These are phyloP conservation scores for Trebouxia sp. DNA, from an alignment of 139 green algal genomes.

Conservation along the genomic window DNA sequence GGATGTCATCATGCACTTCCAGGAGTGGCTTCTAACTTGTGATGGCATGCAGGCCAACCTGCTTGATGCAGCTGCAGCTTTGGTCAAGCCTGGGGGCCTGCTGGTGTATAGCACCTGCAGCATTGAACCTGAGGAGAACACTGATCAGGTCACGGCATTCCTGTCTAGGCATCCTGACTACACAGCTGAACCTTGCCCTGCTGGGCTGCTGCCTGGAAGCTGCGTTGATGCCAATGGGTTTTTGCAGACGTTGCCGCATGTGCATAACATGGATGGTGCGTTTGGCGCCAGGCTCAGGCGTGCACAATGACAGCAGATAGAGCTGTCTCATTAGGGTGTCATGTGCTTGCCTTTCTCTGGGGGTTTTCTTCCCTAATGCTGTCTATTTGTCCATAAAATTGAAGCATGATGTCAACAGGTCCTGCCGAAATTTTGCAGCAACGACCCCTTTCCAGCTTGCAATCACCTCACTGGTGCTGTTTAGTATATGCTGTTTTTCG, in stretches of 20 bases:
- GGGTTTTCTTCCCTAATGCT: too few species aligned
- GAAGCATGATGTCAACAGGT: too few species aligned
- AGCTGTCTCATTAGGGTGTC: too few species aligned
- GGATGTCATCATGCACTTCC: too few species aligned
- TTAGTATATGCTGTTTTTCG: too few species aligned
- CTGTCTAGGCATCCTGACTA: slow-evolving; percentile 45
- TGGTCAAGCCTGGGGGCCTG: slow-evolving; percentile 79
- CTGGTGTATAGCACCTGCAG: slow-evolving; percentile 92
- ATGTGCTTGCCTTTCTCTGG: too few species aligned
- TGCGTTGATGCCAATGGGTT: slow-evolving; percentile 57
- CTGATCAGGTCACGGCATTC: slow-evolving; percentile 49
- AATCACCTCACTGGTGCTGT: too few species aligned
- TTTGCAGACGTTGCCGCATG: slow-evolving; percentile 76
- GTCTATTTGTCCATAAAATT: too few species aligned
- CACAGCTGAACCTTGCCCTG: slow-evolving; percentile 25
- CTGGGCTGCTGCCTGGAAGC: not conserved
- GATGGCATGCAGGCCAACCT: slow-evolving; percentile 61
- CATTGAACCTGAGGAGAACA: slow-evolving; percentile 71
- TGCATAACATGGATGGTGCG: slow-evolving; percentile 82
- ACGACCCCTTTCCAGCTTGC: too few species aligned
- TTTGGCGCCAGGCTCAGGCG: slow-evolving; percentile 75
- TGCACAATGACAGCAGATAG: slow-evolving; percentile 22
- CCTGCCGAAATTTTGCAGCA: too few species aligned
- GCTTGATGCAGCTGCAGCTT: slow-evolving; percentile 63
- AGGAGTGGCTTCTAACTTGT: too few species aligned